A percentile compares a stretch with the other conserved stretches of the same genome.
phyloP scores from a whole-genome alignment of 2,329 filamentous ascomycete genomes.

The Neurospora crassa region DNA sequence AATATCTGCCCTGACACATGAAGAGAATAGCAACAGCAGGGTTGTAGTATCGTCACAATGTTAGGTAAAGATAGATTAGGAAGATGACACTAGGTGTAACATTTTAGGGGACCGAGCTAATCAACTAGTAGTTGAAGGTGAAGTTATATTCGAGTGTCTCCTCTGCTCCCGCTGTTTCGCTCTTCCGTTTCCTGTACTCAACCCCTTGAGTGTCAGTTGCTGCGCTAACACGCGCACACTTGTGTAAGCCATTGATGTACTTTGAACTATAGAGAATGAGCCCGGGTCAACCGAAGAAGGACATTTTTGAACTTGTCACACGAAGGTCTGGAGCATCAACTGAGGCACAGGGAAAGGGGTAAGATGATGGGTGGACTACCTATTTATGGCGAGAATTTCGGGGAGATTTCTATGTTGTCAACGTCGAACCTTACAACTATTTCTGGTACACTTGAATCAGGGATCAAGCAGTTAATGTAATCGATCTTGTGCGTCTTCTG shows the following conservation, averaged over 20 bases:
- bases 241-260: rapidly evolving
- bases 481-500: background rate
- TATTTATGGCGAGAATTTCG: background rate
- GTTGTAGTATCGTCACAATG: background rate
- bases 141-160: background rate
- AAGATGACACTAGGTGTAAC: background rate
- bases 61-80: background rate
- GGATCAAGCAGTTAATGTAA: background rate
- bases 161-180: background rate
- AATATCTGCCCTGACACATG: background rate
- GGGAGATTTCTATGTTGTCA: background rate
- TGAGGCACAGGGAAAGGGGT: background rate
- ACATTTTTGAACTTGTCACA: background rate
- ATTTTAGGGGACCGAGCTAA: background rate
- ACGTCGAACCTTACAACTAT: background rate
- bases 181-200: background rate
- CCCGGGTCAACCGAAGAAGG: background rate
- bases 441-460: background rate
- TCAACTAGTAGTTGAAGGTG: background rate
- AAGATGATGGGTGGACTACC: background rate
- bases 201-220: background rate
- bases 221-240: background rate
- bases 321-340: background rate
- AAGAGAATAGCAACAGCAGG: background rate
- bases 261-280: background rate